Base-by-base conservation (phyloP, 2,329 filamentous ascomycete genomes). In the Monosporascus sp. region DNA sequence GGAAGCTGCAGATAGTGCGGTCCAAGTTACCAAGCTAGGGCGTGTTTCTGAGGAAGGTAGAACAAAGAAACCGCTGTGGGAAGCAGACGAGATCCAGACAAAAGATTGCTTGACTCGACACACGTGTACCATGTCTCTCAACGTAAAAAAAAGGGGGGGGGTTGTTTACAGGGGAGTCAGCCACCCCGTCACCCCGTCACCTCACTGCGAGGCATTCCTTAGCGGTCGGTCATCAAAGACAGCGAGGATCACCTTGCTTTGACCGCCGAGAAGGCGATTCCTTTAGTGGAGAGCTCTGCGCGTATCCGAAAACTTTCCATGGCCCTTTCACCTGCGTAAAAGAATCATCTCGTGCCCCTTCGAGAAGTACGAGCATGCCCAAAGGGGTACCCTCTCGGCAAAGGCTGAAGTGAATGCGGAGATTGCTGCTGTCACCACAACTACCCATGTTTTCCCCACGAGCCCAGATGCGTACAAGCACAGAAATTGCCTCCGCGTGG, bases 71-170 rank as follows among this genome's bases (percentile, higher is more conserved):
- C 57, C 56, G 61, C 59, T 61, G 57, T 58, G 61, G 60, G 59
- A 57, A 66, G 65, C 58, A 64, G 63, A 67, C 63, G 63, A 64
- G 63, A 67, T 65, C 63, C 56, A 64, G 65, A 63, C 63, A 65
- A 61, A n/a, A 67, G 63, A 68, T 72, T 70, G 66, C 70, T 74
- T 73, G 77, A 81, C 77, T 80, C 77, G 77, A 76, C 75, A 78
- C 75, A 79, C 73, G 75, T 79, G 75, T 75, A 72, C 61, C 62
- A 62, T 65, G 61, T 56, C 55, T 62, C 54, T 58, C 57, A 60
- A 57, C 57, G 52, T 55, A 55, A 58, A 58, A 58, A 55, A 58
- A 58, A 58, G 52, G 55, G 55, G 55, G 52, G 58, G 52, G 55
- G 55, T 53, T 51, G 58, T 57, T 52, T 49, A 47, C 51, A 49